Conservation (phyloP, 179 eudicot species). For the Silene coronaria region DNA sequence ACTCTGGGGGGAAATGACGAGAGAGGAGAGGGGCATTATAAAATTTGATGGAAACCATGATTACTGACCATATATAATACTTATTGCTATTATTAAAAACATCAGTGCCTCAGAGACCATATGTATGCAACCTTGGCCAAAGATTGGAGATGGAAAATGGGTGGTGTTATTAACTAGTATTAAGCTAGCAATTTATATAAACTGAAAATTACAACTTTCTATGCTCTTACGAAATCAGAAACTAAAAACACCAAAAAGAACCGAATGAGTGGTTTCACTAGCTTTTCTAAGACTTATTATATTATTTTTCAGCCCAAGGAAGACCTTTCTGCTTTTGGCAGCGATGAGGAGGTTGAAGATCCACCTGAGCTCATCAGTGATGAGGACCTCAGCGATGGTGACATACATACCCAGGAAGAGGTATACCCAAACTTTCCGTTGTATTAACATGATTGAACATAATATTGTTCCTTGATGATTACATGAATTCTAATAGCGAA, state of each 20-base stretch:
- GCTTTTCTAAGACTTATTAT: not conserved
- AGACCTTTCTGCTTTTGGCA: slow-evolving; percentile 71
- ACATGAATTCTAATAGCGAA: not conserved
- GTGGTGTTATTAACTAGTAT: too few relatives aligned
- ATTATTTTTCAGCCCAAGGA: slow-evolving; percentile 55
- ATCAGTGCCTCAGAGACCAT: too few relatives aligned
- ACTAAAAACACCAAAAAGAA: not conserved
- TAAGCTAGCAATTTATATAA: not conserved
- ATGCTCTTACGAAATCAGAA: not conserved
- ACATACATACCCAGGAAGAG: slow-evolving; percentile 59
- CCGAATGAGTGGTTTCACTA: not conserved
- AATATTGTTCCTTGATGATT: not conserved
- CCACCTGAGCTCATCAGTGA: slow-evolving; percentile 61
- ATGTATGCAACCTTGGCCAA: too few relatives aligned
- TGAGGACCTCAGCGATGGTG: slow-evolving; percentile 62
- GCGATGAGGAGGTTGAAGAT: slow-evolving; percentile 90
- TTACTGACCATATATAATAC: too few relatives aligned
- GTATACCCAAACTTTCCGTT: slow-evolving; percentile 27
- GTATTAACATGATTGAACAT: not conserved
- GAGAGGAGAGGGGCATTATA: too few relatives aligned
- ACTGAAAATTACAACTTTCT: not conserved
- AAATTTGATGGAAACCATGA: too few relatives aligned
- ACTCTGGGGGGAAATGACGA: too few relatives aligned
- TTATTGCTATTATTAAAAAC: too few relatives aligned
- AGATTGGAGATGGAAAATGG: too few relatives aligned